Percentiles rank a stretch among this genome's conserved stretches.
Conservation (phyloP, 2,329 filamentous ascomycete genomes). For the Pseudohalonectria lignicola region DNA sequence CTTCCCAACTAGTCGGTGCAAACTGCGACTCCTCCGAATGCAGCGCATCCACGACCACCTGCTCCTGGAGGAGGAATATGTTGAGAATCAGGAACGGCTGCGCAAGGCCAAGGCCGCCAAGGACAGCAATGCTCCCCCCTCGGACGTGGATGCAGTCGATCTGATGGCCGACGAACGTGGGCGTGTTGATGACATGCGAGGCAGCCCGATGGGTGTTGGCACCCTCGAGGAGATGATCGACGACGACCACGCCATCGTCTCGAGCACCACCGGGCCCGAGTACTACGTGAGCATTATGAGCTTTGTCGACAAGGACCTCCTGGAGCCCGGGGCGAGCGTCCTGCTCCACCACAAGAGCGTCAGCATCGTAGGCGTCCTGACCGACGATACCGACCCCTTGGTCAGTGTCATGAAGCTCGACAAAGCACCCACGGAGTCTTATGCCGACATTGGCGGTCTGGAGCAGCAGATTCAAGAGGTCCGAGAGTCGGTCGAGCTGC, state of each 20-base stretch:
- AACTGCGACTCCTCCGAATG: constrained; percentile 93
- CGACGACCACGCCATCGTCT: constrained; percentile 97
- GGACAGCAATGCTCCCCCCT: constrained; percentile 47
- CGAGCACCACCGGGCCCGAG: constrained; percentile 91
- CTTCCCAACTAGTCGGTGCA: constrained; percentile 94
- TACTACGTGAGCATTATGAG: constrained; percentile 99
- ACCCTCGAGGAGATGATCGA: constrained; percentile 98
- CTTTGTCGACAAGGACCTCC: constrained; percentile 96
- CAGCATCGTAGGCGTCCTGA: constrained; percentile 93
- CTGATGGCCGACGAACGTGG: constrained; percentile 89
- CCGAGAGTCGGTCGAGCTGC: constrained; percentile 90
- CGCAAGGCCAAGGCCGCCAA: constrained; percentile 82
- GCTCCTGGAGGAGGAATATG: constrained; percentile 93
- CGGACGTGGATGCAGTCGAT: constrained; percentile 68
- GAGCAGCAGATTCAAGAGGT: constrained; percentile 97
- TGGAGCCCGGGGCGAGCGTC: constrained; percentile 93
- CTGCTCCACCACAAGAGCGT: constrained; percentile 96
- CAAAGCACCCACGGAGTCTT: constrained; percentile 95
- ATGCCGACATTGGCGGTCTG: constrained; percentile 94
- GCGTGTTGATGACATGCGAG: constrained; percentile 95
- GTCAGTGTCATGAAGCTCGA: constrained; percentile 99
- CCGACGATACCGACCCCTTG: constrained; percentile 87
- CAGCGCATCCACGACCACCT: constrained; percentile 97
- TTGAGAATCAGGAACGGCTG: constrained; percentile 95
- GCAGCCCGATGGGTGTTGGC: constrained; percentile 96